phyloP scores from a whole-genome alignment of 371 early-diverging fungal genomes.

The Mucor plumbeus region DNA sequence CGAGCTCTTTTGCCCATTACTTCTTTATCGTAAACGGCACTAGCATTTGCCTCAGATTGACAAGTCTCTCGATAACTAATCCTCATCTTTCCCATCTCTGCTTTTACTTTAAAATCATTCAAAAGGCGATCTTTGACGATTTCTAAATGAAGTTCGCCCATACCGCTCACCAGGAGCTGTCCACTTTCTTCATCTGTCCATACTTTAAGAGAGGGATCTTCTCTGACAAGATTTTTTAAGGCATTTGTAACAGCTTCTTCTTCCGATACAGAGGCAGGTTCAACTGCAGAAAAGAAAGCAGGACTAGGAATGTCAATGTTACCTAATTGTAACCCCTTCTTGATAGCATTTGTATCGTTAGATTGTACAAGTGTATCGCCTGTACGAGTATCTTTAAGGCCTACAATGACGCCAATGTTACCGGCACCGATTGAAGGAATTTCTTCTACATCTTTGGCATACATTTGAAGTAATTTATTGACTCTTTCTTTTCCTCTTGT shows the following conservation, averaged over 20 bases:
- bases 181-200: conserved; percentile 85
- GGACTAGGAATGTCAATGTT: conserved; percentile 88
- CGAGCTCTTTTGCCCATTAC: conserved; percentile 74
- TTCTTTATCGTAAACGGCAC: conserved; percentile 66
- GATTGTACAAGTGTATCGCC: conserved; percentile 88
- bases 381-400: conserved; percentile 86
- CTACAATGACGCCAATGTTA: conserved; percentile 91
- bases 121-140: conserved; percentile 83
- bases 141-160: conserved; percentile 97
- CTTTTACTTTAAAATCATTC: conserved; percentile 80
- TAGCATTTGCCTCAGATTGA: conserved; percentile 32
- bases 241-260: conserved; percentile 81
- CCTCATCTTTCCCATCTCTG: conserved; percentile 83
- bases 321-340: conserved; percentile 63
- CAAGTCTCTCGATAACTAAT: conserved; percentile 91
- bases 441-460: conserved; percentile 90
- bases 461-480: conserved; percentile 87
- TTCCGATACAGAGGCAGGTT: conserved; percentile 78
- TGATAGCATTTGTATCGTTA: conserved; percentile 50
- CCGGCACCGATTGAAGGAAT: conserved; percentile 78
- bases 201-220: conserved; percentile 90
- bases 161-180: conserved; percentile 90
- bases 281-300: conserved; percentile 89
- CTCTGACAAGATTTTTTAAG: conserved; percentile 74
- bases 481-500: conserved; percentile 79